A percentile compares a stretch with the other conserved stretches of the same genome.
phyloP scores from a whole-genome alignment of 345 rosid genomes.

The Dipteronia sinensis region DNA sequence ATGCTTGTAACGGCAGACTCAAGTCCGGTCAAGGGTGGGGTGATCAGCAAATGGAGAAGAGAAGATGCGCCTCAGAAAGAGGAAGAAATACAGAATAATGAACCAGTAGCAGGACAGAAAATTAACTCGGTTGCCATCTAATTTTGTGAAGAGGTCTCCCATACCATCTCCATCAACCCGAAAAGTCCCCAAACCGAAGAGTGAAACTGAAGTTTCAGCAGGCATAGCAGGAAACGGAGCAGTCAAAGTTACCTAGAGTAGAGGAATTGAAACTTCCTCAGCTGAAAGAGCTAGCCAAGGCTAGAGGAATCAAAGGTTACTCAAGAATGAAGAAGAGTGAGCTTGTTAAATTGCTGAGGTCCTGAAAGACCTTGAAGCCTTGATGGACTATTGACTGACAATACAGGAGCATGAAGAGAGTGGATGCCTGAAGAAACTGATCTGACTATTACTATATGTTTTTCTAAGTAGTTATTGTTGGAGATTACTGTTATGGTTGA shows the following conservation, averaged over 20 bases:
- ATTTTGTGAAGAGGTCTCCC: conserved; percentile 47
- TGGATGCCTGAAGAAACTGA: neutral
- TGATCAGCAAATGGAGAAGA: conserved; percentile 3
- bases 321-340: conserved; percentile 63
- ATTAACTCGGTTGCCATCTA: conserved; percentile 43
- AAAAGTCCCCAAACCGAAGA: conserved; percentile 18
- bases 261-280: conserved; percentile 64
- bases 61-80: conserved; percentile 16
- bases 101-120: conserved; percentile 9
- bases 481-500: too few relatives aligned
- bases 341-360: conserved; percentile 49
- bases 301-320: conserved; percentile 62
- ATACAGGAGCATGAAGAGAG: neutral
- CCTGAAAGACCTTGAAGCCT: conserved; percentile 13
- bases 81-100: conserved; percentile 1
- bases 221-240: neutral
- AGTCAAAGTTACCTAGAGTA: conserved; percentile 24
- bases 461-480: neutral
- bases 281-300: conserved; percentile 70
- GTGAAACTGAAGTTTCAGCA: conserved; percentile 16
- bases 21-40: neutral
- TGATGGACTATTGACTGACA: neutral
- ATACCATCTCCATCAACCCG: conserved; percentile 32
- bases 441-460: neutral
- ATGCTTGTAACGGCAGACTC: conserved; percentile 18